phyloP scores from a whole-genome alignment of 441 rosid species.

The Adansonia gregorii region DNA sequence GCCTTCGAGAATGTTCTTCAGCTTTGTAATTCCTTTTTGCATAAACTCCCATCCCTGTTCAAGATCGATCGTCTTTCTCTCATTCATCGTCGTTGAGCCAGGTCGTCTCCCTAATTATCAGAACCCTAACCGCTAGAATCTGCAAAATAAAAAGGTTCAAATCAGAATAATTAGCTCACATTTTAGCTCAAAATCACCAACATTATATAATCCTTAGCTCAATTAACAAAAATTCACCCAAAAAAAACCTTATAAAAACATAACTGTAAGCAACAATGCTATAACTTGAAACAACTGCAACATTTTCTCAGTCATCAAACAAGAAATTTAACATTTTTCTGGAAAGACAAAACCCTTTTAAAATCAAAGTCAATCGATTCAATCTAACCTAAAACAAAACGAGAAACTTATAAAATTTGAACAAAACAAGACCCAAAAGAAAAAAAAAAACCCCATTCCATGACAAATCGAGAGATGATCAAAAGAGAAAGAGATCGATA shows the following conservation, averaged over 20 bases:
- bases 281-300: background rate
- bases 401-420: background rate
- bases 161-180: constrained; percentile 4
- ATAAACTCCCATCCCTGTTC: constrained; percentile 56
- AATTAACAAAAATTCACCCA: background rate
- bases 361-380: constrained; percentile 1
- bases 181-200: constrained; percentile 15
- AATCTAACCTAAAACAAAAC: background rate
- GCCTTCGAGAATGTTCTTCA: constrained; percentile 53
- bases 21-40: constrained; percentile 52
- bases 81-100: constrained; percentile 44
- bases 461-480: background rate
- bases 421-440: background rate
- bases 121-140: constrained; percentile 25
- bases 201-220: background rate
- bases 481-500: constrained; percentile 2
- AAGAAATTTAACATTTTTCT: background rate
- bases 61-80: constrained; percentile 46
- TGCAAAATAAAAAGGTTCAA: constrained; percentile 18
- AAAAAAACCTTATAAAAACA: background rate
- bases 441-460: constrained; percentile 7
- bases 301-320: background rate
- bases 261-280: background rate
- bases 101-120: constrained; percentile 21
- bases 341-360: background rate